Conservation (phyloP, 345 rosid species). For the Salix koriyanagi region DNA sequence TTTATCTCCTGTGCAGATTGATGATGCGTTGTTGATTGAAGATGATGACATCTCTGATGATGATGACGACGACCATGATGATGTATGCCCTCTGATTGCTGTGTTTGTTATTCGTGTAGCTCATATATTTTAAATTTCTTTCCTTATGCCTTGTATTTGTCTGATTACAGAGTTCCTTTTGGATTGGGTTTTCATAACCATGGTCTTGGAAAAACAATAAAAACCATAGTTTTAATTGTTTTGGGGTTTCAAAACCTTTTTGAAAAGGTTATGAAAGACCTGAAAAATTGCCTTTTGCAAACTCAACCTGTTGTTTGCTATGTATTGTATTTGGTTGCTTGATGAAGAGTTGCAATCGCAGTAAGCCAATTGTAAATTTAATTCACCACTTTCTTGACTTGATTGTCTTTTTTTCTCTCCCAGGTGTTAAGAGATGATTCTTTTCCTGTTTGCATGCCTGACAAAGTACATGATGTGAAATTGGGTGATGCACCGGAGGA, state of each 20-base stretch:
- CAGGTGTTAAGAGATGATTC: conserved; percentile 87
- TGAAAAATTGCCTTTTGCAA: not conserved
- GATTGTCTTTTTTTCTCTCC: conserved; percentile 1
- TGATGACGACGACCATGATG: conserved; percentile 93
- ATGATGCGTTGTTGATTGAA: conserved; percentile 93
- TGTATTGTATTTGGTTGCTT: not conserved
- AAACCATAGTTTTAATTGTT: not conserved
- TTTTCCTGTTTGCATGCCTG: conserved; percentile 86
- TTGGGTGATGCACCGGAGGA: conserved; percentile 82
- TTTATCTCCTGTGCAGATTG: conserved; percentile 83
- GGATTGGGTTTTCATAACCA: not conserved
- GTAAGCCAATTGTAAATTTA: not conserved
- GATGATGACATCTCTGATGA: conserved; percentile 96
- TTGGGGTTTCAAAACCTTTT: not conserved
- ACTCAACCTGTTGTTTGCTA: not conserved
- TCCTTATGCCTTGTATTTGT: not conserved
- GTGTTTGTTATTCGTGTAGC: not conserved
- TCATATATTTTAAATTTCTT: not conserved
- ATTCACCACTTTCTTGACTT: not conserved
- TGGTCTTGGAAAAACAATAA: not conserved
- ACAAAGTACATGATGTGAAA: conserved; percentile 93
- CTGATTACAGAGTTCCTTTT: not conserved
- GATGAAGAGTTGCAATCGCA: not conserved
- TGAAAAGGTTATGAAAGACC: not conserved
- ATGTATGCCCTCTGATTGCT: conserved; percentile 50